Evolutionary conservation across 2,329 filamentous ascomycete species (phyloP), one percentile per base, ranked within the genome.

Genomic region (Zymoseptoria crescenta): DNA sequence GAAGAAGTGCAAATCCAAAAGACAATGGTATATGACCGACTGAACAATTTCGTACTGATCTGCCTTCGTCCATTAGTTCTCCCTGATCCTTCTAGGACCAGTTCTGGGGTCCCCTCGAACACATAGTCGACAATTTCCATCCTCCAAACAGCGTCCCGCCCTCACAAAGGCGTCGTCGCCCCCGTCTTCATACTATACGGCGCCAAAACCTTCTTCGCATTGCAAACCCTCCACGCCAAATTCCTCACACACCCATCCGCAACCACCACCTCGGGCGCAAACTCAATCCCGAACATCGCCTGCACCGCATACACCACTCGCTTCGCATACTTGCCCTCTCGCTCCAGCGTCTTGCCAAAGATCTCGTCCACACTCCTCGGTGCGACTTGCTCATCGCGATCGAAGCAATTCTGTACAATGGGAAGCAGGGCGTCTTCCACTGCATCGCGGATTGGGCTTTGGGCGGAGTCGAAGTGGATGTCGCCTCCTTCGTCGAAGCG

Each of bases 231-330:
- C 92, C 93, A 96, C 5, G 92, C 91, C 63, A 99, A 78, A 71
- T 96, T 96, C 70, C 83, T 85, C 60, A 97, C 89, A 67, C 87
- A 95, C 5, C 94, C 91, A 76, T 99, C 94, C 0, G 92, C 91
- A 56, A 89, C 85, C 30, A 99, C 94, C 0, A 97, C 93, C 51
- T 91, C 90, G 0, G 92, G 87, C 1, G 94, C 90, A 71, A 99
- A 92, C 73, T 99, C 94, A 61, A 99, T 89, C 55, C 92, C 94
- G 73, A 99, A 88, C 91, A 96, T 96, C 72, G 96, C 89, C 64
- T 89, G 88, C 28, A 99, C 90, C 4, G 92, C 94, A 73, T 96
- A 97, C 0, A 97, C 92, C 9, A 97, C 88, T 49, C 94, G 80
- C 74, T 86, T 89, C 0, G 93, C 88, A 68, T 91, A 97, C 74